Conservation (phyloP, 306 rosid genomes). For the Dryas octopetala region DNA sequence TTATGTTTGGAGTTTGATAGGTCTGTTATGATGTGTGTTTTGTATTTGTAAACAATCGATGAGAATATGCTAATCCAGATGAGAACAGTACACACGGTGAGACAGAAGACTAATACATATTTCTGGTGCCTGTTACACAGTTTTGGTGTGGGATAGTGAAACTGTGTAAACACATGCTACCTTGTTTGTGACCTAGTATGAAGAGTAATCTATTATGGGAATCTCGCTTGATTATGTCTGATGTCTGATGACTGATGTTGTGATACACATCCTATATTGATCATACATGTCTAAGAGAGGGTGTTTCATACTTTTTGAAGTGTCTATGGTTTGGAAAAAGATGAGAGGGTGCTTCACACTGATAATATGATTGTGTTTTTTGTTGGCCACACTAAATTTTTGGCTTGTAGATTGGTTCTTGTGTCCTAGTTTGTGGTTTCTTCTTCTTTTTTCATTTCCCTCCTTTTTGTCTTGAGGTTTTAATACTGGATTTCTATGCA, state of each 20-base stretch:
- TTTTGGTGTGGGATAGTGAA: neutral
- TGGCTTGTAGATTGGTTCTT: neutral
- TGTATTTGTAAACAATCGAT: neutral
- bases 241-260: neutral
- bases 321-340: neutral
- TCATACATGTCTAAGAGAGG: neutral
- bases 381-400: neutral
- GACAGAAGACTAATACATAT: neutral
- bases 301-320: neutral
- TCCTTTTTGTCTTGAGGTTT: neutral
- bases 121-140: neutral
- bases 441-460: neutral
- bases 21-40: neutral
- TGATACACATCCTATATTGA: neutral
- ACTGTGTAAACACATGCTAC: neutral
- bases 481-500: neutral
- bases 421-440: neutral
- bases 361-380: neutral
- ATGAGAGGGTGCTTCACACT: too few species aligned
- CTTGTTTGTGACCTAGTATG: neutral
- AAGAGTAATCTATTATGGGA: neutral
- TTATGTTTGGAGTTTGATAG: neutral
- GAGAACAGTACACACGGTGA: too few species aligned
- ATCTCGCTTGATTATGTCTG: neutral
- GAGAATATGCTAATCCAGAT: neutral